Evolutionary conservation across 805 yeast species (phyloP).

Genomic region (Clavispora santaluciae): DNA sequence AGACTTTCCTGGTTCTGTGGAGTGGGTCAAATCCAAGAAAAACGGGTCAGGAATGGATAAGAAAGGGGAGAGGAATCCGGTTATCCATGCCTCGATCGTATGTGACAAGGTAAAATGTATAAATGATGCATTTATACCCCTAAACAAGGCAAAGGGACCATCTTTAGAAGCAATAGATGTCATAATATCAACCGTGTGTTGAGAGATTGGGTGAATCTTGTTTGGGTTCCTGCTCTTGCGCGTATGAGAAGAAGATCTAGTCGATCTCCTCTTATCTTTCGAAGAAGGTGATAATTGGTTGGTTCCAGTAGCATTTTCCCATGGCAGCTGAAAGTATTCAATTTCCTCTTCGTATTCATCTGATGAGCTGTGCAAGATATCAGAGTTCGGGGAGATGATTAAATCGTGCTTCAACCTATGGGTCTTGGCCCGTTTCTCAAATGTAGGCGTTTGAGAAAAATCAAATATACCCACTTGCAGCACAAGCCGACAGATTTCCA

Average conservation of each 20-base stretch:
- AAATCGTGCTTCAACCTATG: neutral
- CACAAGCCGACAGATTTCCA: conserved; percentile 74
- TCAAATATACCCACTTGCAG: conserved; percentile 74
- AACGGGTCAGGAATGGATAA: conserved; percentile 84
- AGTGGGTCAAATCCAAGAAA: conserved; percentile 75
- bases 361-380: neutral
- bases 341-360: conserved; percentile 24
- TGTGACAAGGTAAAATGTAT: conserved; percentile 67
- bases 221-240: conserved; percentile 6
- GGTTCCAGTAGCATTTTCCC: neutral
- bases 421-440: neutral
- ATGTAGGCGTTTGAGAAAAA: conserved; percentile 7
- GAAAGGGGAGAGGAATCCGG: conserved; percentile 80
- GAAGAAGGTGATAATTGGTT: neutral
- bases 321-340: conserved; percentile 30
- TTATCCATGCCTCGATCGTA: conserved; percentile 86
- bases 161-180: conserved; percentile 61
- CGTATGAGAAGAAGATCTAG: neutral
- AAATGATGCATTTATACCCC: conserved; percentile 76
- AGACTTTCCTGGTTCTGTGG: conserved; percentile 70
- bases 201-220: conserved; percentile 52
- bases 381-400: neutral
- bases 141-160: conserved; percentile 66
- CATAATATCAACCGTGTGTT: conserved; percentile 62
- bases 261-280: neutral